A percentile compares a stretch with the other conserved stretches of the same genome.
phyloP scores from a whole-genome alignment of 345 rosid species.

The Citrus maxima region DNA sequence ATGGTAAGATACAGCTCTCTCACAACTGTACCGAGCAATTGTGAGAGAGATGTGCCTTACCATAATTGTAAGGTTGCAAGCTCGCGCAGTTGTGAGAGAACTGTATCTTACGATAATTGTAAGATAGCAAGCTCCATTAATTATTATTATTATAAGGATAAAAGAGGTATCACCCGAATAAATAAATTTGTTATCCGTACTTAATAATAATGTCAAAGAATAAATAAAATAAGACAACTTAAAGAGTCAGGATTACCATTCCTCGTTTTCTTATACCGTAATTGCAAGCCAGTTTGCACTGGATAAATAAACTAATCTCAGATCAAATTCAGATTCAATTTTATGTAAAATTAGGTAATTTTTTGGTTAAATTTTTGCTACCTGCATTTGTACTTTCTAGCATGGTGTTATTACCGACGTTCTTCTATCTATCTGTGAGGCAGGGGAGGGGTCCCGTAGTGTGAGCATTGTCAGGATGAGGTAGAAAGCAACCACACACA shows the following conservation, averaged over 20 bases:
- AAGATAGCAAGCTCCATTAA: no score
- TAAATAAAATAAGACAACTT: no score
- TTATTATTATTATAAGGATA: no score
- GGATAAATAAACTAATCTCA: not conserved
- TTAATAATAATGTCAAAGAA: no score
- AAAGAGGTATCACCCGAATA: no score
- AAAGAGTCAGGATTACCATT: no score
- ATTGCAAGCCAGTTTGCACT: not conserved
- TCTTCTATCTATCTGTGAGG: not conserved
- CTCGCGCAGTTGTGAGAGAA: no score
- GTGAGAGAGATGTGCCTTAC: no score
- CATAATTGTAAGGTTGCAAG: rapidly evolving
- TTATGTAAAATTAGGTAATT: not conserved
- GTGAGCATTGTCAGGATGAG: not conserved
- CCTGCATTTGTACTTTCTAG: not conserved
- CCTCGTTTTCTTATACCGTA: no score
- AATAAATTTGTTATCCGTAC: no score
- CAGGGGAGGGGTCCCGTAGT: not conserved
- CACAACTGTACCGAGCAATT: rapidly evolving
- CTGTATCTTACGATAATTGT: rapidly evolving
- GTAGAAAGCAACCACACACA: no score
- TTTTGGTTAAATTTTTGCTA: not conserved
- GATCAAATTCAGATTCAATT: not conserved
- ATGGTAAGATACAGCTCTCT: no score
- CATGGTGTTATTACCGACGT: not conserved